Evolutionary conservation across 306 rosid genomes (phyloP).

Genomic region (Pueraria montana): DNA sequence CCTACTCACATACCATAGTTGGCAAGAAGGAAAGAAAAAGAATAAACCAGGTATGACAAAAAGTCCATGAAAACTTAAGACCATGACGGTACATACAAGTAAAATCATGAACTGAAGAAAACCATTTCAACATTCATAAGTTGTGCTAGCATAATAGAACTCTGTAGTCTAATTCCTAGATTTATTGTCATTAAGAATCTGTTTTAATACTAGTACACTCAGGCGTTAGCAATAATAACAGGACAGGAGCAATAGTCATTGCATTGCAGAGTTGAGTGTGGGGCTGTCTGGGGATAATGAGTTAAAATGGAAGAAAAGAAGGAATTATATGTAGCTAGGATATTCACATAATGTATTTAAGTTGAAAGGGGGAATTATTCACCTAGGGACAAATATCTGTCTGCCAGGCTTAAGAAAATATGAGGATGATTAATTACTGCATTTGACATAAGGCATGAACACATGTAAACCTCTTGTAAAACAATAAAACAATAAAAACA

Average conservation of each 20-base stretch:
- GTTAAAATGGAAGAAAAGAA: background rate
- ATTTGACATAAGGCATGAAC: background rate
- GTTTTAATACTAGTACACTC: background rate
- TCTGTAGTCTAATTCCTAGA: slow-evolving; percentile 13
- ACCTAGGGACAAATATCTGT: background rate
- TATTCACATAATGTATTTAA: background rate
- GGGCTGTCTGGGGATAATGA: background rate
- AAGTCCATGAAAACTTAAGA: slow-evolving; percentile 29
- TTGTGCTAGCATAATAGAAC: background rate
- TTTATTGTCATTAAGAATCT: background rate
- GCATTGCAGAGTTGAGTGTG: background rate
- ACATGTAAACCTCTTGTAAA: background rate
- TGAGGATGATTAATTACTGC: background rate
- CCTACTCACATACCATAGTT: slow-evolving; percentile 25
- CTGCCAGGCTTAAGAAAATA: background rate
- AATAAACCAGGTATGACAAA: background rate
- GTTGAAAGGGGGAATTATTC: slow-evolving; percentile 26
- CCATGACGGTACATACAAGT: slow-evolving; percentile 1
- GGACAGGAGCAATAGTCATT: background rate
- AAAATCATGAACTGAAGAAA: background rate
- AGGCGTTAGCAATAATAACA: background rate
- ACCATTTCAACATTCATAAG: background rate
- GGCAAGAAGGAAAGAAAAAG: background rate
- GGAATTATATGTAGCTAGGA: background rate
- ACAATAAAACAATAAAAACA: background rate